Evolutionary conservation across 2,329 filamentous ascomycete species (phyloP), one percentile per base, ranked within the genome.

Genomic region (Epichloe amarillans): DNA sequence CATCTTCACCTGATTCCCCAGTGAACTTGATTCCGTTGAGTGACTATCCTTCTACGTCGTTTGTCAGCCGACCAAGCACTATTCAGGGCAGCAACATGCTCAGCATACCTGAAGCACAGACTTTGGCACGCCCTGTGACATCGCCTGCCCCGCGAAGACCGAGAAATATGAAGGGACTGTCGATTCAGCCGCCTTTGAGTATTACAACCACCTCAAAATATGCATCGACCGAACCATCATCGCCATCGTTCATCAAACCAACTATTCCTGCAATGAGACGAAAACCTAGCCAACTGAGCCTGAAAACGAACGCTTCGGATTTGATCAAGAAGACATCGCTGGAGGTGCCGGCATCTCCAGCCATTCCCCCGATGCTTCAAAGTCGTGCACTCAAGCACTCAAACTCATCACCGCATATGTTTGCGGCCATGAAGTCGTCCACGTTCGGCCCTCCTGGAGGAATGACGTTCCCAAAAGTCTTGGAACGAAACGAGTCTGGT

Each of bases 1-100:
- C 85, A 49, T 88, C 90, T 21, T 96, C 91, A 1, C 91, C 91
- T 8, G 90, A 96, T 67, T 96, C 93, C 3, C 88, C 89, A 1
- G 73, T 85, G 50, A 84, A 86, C 51, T 73, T 89, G 50, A 77
- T 84, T 50, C 82, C 87, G 3, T 73, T 88, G 43, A 81, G 79
- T 46, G 81, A 82, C 14, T 88, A 86, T 59, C 75, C 82, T 1
- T 75, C 77, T 4, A 79, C 81, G 6, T 73, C 72, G 3, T 82
- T 83, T 56, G 72, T 71, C 52, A 65, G 66, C 46, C 61, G 74
- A 50, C 61, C 69, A 70, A 67, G 61, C 44, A 52, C 48, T 45
- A 58, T 58, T 2, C 55, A 53, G 3, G 46, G 43, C 39, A 47
- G 43, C 42, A 46, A 46, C 26, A 56, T 62, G 38, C 69, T 76